Conservation (phyloP, 768 basidiomycete species). For the Pulveroboletus sp. region DNA sequence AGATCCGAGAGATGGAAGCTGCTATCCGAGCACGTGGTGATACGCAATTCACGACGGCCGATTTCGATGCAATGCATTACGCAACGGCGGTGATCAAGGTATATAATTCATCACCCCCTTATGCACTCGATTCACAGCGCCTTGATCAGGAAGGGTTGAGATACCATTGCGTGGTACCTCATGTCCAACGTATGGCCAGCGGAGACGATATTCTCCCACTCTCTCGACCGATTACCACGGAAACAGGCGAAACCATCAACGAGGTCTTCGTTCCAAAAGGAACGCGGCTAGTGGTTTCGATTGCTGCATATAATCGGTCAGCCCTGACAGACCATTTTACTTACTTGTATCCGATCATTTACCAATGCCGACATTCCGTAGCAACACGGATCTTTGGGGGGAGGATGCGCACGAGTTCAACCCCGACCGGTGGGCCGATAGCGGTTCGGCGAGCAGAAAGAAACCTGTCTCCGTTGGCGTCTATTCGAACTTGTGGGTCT, state of each 20-base stretch:
- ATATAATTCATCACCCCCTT: slow-evolving; percentile 12
- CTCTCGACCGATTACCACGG: slow-evolving; percentile 45
- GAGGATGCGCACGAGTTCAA: slow-evolving; percentile 31
- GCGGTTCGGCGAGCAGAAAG: slow-evolving; percentile 15
- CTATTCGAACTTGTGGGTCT: slow-evolving; percentile 26
- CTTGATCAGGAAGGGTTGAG: slow-evolving; percentile 42
- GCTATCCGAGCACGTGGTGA: slow-evolving; percentile 9
- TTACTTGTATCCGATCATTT: not conserved
- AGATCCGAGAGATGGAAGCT: slow-evolving; percentile 13
- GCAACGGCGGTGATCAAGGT: slow-evolving; percentile 36
- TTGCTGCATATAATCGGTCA: slow-evolving; percentile 54
- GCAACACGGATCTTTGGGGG: slow-evolving; percentile 29
- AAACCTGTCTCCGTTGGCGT: slow-evolving; percentile 23
- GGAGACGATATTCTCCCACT: slow-evolving; percentile 58
- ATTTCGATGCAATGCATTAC: slow-evolving; percentile 51
- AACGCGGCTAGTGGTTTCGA: slow-evolving; percentile 48
- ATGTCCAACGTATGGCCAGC: slow-evolving; percentile 48
- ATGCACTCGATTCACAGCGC: not conserved
- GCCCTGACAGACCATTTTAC: no score
- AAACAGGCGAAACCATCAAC: slow-evolving; percentile 39
- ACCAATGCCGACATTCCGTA: slow-evolving; percentile 1
- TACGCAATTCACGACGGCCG: slow-evolving; percentile 28
- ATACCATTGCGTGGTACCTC: slow-evolving; percentile 47
- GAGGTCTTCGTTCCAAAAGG: slow-evolving; percentile 49
- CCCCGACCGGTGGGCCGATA: slow-evolving; percentile 23